Conservation (phyloP, 2,329 filamentous ascomycete genomes). For the Ophidiomyces ophidiicola region DNA sequence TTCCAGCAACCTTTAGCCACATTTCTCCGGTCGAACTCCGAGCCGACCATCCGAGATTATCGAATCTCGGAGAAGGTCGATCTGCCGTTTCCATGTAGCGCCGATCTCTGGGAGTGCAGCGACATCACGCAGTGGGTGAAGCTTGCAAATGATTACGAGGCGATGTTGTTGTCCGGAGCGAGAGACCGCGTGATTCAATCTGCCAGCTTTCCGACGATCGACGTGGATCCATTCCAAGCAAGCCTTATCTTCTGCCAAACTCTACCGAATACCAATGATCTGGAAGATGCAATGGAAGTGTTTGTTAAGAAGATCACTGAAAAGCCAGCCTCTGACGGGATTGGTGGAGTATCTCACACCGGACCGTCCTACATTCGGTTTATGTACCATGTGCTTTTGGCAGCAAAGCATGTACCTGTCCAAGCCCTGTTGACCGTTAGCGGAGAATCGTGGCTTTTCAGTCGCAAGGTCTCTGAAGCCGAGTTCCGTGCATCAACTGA, state of each 20-base stretch:
- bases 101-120: conserved; percentile 24
- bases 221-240: conserved; percentile 19
- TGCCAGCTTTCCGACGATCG: neutral
- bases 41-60: conserved; percentile 8
- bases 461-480: conserved; percentile 24
- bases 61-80: conserved; percentile 14
- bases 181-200: conserved; percentile 12
- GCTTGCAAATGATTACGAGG: conserved; percentile 15
- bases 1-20: conserved; percentile 24
- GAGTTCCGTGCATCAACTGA: conserved; percentile 24
- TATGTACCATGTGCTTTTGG: conserved; percentile 23
- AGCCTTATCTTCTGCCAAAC: conserved; percentile 18
- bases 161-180: conserved; percentile 15
- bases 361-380: conserved; percentile 17
- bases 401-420: conserved; percentile 23
- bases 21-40: conserved; percentile 19
- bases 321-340: neutral
- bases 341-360: neutral
- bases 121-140: conserved; percentile 21
- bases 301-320: conserved; percentile 13
- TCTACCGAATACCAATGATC: conserved; percentile 12
- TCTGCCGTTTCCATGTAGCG: conserved; percentile 24
- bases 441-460: conserved; percentile 29
- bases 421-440: conserved; percentile 24
- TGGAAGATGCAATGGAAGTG: conserved; percentile 12